Conservation (phyloP, 202 grass and related monocot species). For the Setaria viridis region DNA sequence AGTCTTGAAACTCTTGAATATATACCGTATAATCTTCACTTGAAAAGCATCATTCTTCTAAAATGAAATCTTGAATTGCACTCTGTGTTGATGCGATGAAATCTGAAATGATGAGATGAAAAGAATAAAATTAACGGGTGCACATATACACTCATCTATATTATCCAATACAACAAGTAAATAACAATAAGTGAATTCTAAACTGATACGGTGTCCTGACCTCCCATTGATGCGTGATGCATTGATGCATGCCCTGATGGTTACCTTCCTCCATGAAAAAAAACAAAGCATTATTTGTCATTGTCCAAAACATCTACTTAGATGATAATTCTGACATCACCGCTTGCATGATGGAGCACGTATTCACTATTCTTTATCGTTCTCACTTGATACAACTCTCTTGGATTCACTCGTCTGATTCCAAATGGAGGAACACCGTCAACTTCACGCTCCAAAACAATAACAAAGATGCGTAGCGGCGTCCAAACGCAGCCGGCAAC, state of each 20-base stretch:
- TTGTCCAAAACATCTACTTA: background rate
- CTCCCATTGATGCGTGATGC: background rate
- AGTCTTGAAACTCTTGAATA: background rate
- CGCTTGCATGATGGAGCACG: background rate
- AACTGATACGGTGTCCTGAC: too few species aligned
- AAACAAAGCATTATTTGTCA: background rate
- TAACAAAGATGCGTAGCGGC: background rate
- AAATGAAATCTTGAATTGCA: background rate
- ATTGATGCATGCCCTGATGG: background rate
- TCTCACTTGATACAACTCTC: background rate
- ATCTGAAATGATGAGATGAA: background rate
- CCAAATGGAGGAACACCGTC: slow-evolving; percentile 38
- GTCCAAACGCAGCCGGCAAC: slow-evolving; percentile 45
- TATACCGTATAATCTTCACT: background rate
- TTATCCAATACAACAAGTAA: background rate
- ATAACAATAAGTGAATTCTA: background rate
- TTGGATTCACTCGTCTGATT: slow-evolving; percentile 19
- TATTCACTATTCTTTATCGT: background rate
- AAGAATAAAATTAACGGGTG: background rate
- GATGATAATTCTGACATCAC: background rate
- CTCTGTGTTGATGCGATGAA: background rate
- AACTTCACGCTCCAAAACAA: slow-evolving; percentile 15
- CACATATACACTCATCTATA: too few species aligned
- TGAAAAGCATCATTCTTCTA: background rate
- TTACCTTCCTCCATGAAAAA: background rate